Conservation (phyloP, 257 asterid species). For the Perilla frutescens region DNA sequence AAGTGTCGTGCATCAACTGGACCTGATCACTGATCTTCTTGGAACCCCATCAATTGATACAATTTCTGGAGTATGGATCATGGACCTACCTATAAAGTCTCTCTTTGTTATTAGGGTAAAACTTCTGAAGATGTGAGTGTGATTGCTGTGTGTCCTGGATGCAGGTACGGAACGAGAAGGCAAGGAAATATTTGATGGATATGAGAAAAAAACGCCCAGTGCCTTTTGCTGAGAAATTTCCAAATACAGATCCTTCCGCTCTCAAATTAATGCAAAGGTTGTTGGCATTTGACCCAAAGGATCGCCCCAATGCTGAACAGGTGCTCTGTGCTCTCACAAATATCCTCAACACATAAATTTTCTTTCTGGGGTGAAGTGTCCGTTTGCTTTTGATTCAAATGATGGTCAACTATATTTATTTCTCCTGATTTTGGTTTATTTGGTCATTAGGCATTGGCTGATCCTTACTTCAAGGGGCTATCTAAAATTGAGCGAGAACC, state of each 20-base stretch:
- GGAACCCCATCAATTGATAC: constrained; percentile 89
- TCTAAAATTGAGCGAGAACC: constrained; percentile 92
- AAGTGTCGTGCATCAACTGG: constrained; percentile 93
- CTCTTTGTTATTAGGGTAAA: not conserved
- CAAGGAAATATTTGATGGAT: constrained; percentile 78
- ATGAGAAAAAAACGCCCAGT: constrained; percentile 75
- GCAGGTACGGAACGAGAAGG: constrained; percentile 95
- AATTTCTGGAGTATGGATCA: constrained; percentile 64
- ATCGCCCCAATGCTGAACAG: constrained; percentile 93
- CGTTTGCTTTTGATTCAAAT: constrained; percentile 8
- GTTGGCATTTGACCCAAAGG: constrained; percentile 91
- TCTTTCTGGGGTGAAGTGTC: not conserved
- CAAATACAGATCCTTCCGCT: constrained; percentile 72
- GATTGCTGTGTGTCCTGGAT: constrained; percentile 35
- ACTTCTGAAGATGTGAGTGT: constrained; percentile 16
- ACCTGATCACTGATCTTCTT: constrained; percentile 84
- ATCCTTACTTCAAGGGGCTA: constrained; percentile 91
- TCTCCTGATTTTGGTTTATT: constrained; percentile 33
- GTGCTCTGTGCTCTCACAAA: constrained; percentile 39
- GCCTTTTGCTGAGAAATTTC: constrained; percentile 69
- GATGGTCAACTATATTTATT: constrained; percentile 15
- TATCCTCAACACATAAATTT: not conserved
- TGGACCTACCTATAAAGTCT: not conserved
- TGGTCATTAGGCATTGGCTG: constrained; percentile 77
- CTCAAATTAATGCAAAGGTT: constrained; percentile 71